Percentiles rank a stretch among this genome's conserved stretches.
phyloP scores from a whole-genome alignment of 495 filamentous ascomycete genomes.

The Penicillium manginii region DNA sequence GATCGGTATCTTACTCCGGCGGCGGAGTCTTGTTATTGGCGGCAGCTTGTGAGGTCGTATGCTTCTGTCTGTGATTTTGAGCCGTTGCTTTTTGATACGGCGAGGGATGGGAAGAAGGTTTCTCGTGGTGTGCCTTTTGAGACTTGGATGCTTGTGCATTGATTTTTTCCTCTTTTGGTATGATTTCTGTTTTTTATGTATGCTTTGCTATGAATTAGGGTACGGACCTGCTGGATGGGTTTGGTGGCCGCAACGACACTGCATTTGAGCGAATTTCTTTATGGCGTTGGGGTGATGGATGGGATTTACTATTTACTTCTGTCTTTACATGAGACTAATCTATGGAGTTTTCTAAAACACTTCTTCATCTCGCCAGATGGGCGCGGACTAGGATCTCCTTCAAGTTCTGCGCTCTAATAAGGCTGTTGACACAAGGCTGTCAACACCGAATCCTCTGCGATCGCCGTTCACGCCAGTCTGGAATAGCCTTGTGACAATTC shows the following conservation, averaged over 20 bases:
- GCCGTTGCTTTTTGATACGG: conserved; percentile 36
- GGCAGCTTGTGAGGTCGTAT: conserved; percentile 54
- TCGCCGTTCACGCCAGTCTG: neutral
- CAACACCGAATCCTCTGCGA: too few species aligned
- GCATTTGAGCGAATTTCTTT: neutral
- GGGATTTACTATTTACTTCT: neutral
- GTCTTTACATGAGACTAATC: neutral
- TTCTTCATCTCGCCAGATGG: neutral
- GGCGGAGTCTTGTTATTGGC: conserved; percentile 65
- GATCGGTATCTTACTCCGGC: conserved; percentile 65
- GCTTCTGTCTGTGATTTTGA: conserved; percentile 46
- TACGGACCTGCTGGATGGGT: too few species aligned
- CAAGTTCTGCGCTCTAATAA: too few species aligned
- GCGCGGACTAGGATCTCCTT: too few species aligned
- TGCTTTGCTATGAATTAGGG: neutral
- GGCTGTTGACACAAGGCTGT: too few species aligned
- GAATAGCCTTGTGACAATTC: neutral
- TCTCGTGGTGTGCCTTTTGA: conserved; percentile 43
- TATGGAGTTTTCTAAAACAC: neutral
- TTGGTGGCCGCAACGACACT: neutral
- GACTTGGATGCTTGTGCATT: conserved; percentile 40
- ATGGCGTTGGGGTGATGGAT: neutral
- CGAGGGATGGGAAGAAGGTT: conserved; percentile 32
- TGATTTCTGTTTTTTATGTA: neutral
- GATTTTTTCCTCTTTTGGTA: conserved; percentile 6